Base-by-base conservation (phyloP, 305 asterid genomes). In the Withania somnifera region DNA sequence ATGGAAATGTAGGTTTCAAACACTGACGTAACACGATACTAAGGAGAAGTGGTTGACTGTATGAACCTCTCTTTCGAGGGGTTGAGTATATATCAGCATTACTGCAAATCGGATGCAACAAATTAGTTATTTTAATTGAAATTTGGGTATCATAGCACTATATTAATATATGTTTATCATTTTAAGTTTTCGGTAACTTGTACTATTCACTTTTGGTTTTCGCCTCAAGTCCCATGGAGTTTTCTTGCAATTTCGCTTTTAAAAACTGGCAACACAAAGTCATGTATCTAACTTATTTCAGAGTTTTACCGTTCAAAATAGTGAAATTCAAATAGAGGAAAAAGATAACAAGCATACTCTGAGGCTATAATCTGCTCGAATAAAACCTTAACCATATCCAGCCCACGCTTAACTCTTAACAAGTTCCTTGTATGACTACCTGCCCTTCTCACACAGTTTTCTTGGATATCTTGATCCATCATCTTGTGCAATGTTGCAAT, bases 401-500 rank as follows among this genome's bases (percentile, higher is more conserved):
- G 80, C 85, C 99, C 99, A 54, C 99, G 98, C 87, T 95, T 95
- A 84, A 95, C 99, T 83, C 97, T 90, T 82, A 95, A 87, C 77
- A 95, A 88, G 89, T 94, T 95, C 91, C 98, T 89, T 15, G 99
- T 92, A 88, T 95, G 99, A 83, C 99, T 95, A 56, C 99, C 99
- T 6, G 89, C 93, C 81, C 30, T 91, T 84, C 89, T 85, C 81
- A 91, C 99, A 81, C 97, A 91, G 84, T 91, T 82, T 17, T 91
- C 89, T 77, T 89, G 89, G 82, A 95, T 82, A 85, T 95, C 99
- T 64, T 87, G 88, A 60, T 94, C 93, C 90, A 95, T 88, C 99
- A 95, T 95, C 78, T 83, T 86, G 22, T 90, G 91, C 81, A 95
- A 64, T n/a, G 90, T 87, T 6, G 84, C 20, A 51, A 93, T 86